Evolutionary conservation across 495 filamentous ascomycete species (phyloP).

Genomic region (Neurospora sp.): DNA sequence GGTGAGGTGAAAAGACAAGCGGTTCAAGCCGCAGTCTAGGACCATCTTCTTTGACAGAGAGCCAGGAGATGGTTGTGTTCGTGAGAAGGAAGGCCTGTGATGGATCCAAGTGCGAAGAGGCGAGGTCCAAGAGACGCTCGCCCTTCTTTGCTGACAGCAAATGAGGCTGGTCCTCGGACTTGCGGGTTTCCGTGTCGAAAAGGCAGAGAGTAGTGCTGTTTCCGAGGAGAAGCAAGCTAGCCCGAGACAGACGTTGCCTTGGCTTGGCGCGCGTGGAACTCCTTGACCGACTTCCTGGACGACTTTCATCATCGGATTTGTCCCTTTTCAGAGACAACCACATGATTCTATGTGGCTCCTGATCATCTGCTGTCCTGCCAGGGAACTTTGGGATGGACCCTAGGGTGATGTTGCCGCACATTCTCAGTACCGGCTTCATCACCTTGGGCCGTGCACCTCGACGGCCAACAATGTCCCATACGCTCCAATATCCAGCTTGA

Average conservation of each 20-base stretch:
- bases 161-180: background rate
- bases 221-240: constrained; percentile 12
- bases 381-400: constrained; percentile 14
- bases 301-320: background rate
- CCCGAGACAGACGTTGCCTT: background rate
- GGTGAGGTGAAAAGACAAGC: constrained; percentile 37
- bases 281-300: background rate
- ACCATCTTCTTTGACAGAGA: constrained; percentile 8
- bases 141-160: constrained; percentile 3
- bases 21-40: constrained; percentile 12
- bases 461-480: constrained; percentile 54
- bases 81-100: constrained; percentile 50
- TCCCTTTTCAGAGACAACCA: constrained; percentile 7
- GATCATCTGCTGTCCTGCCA: background rate
- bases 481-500: constrained; percentile 58
- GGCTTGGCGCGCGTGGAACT: background rate
- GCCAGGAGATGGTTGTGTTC: constrained; percentile 29
- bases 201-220: constrained; percentile 11
- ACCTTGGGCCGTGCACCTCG: constrained; percentile 26
- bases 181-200: constrained; percentile 8
- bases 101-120: constrained; percentile 32
- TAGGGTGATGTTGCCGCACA: constrained; percentile 15
- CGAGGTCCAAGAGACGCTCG: constrained; percentile 45
- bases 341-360: constrained; percentile 10
- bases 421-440: constrained; percentile 14